These are phyloP conservation scores for Immersiella caudata DNA, from an alignment of 495 filamentous ascomycete species.

Conservation along the genomic window DNA sequence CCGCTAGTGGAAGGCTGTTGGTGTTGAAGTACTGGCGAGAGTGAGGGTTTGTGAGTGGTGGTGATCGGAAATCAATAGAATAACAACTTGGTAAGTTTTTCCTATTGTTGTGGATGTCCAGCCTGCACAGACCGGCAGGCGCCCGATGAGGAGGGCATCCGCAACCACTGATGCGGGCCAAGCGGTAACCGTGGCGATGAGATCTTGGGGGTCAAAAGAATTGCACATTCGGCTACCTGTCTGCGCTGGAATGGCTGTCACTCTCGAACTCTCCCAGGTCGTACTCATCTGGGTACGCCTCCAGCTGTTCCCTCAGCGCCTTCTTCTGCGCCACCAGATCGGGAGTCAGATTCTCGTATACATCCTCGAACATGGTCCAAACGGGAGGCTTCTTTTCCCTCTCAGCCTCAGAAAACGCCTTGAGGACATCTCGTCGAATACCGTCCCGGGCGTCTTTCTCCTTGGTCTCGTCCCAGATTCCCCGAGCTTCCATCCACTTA, in stretches of 20 bases:
- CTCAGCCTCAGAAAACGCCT: constrained; percentile 85
- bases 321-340: constrained; percentile 79
- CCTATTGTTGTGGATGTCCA: neutral
- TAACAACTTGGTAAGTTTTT: neutral
- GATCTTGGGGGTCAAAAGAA: neutral
- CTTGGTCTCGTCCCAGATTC: constrained; percentile 79
- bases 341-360: constrained; percentile 85
- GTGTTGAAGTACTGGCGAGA: neutral
- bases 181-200: neutral
- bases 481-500: constrained; percentile 86
- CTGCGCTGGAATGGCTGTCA: constrained; percentile 69
- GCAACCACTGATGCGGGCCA: neutral
- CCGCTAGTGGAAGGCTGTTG: no score
- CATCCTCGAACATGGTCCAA: constrained; percentile 76
- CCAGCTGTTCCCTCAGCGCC: constrained; percentile 73
- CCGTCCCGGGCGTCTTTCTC: constrained; percentile 72
- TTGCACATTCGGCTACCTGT: constrained; percentile 12
- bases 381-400: constrained; percentile 85
- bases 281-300: constrained; percentile 92
- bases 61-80: neutral
- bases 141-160: neutral
- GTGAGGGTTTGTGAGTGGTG: neutral
- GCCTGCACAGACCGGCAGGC: neutral
- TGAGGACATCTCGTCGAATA: constrained; percentile 73
- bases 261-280: constrained; percentile 73